Evolutionary conservation across 768 basidiomycete genomes (phyloP).

Genomic region (Pleurotus giganteus): DNA sequence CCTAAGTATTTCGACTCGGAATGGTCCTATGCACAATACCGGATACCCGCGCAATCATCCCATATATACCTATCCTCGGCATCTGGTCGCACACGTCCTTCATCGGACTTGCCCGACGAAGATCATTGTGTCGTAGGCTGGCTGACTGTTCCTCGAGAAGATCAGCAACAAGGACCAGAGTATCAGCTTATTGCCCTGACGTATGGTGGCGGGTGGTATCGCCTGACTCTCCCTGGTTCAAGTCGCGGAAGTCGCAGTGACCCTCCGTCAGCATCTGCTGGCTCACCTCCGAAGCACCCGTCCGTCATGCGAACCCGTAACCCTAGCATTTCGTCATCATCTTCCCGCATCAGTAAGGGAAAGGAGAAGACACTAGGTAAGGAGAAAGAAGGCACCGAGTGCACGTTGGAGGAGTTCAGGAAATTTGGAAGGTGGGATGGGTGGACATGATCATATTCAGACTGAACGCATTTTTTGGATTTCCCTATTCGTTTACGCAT

Average conservation of each 20-base stretch:
- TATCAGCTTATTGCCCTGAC: slow-evolving; percentile 85
- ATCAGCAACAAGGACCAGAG: slow-evolving; percentile 33
- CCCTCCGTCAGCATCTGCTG: slow-evolving; percentile 23
- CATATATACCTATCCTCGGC: slow-evolving; percentile 77
- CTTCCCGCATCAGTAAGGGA: slow-evolving; percentile 52
- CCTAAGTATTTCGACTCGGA: slow-evolving; percentile 94
- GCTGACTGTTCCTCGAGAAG: slow-evolving; percentile 49
- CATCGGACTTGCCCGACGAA: slow-evolving; percentile 68
- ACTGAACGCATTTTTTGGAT: background rate
- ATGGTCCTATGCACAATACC: slow-evolving; percentile 94
- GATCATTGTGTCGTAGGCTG: slow-evolving; percentile 88
- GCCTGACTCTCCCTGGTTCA: slow-evolving; percentile 59
- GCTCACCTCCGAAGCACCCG: slow-evolving; percentile 44
- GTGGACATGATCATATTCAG: slow-evolving; percentile 49
- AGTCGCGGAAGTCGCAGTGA: slow-evolving; percentile 21
- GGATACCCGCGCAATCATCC: slow-evolving; percentile 80
- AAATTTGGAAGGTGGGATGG: slow-evolving; percentile 90
- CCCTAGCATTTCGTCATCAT: slow-evolving; percentile 52
- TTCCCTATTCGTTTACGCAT: slow-evolving; percentile 3
- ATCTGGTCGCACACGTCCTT: slow-evolving; percentile 49
- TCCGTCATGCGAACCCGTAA: slow-evolving; percentile 43
- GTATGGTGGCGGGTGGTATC: slow-evolving; percentile 91
- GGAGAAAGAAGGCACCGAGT: slow-evolving; percentile 59
- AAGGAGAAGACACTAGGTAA: slow-evolving; percentile 55
- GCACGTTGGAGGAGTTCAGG: slow-evolving; percentile 73